These are phyloP conservation scores for Bullera alba DNA, from an alignment of 768 basidiomycete genomes.

Conservation along the genomic window DNA sequence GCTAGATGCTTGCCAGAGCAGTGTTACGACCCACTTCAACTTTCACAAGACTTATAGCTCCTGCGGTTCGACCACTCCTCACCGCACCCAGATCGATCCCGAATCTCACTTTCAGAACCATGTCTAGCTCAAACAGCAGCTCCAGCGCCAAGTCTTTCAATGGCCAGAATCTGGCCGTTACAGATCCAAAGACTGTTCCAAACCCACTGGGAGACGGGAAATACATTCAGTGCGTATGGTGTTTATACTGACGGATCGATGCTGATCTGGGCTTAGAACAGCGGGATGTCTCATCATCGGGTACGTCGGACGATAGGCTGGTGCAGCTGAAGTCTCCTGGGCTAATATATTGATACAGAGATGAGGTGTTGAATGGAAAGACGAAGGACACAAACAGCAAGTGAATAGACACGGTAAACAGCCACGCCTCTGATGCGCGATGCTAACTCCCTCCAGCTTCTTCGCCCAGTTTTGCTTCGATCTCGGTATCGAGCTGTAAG, in stretches of 20 bases:
- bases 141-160: no score
- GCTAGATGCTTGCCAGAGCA: no score
- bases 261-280: conserved; percentile 17
- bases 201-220: conserved; percentile 65
- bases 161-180: conserved; percentile 18
- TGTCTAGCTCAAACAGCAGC: no score
- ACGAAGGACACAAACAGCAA: conserved; percentile 51
- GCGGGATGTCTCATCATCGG: conserved; percentile 47
- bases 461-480: conserved; percentile 86
- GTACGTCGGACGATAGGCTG: conserved; percentile 12
- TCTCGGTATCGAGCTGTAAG: conserved; percentile 52
- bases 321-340: background rate
- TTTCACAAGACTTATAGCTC: no score
- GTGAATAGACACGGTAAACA: conserved; percentile 8
- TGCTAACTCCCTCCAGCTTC: conserved; percentile 50
- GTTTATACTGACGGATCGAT: background rate
- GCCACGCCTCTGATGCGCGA: background rate
- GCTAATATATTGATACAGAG: conserved; percentile 49
- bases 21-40: no score
- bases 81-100: no score
- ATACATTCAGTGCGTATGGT: conserved; percentile 52
- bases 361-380: conserved; percentile 90
- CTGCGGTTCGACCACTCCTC: no score
- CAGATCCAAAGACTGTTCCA: conserved; percentile 31
- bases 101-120: no score